A percentile compares a stretch with the other conserved stretches of the same genome.
Evolutionary conservation across 2,329 filamentous ascomycete genomes (phyloP).

Genomic region (Alternaria hordeiaustralica): DNA sequence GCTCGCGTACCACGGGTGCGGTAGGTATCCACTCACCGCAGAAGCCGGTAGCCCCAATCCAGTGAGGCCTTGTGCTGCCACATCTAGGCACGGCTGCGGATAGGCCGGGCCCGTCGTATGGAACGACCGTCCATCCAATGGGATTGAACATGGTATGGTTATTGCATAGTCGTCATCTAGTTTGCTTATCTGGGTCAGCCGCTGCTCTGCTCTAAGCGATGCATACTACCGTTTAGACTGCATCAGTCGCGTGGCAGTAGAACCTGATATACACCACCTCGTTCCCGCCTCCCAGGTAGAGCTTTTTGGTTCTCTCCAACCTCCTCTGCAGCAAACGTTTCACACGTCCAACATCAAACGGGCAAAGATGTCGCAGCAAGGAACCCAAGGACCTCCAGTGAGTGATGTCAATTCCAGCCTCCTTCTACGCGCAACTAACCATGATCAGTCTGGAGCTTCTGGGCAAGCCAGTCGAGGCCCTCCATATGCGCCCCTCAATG

Average conservation of each 20-base stretch:
- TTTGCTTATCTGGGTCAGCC: slow-evolving; percentile 23
- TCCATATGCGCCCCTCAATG: slow-evolving; percentile 39
- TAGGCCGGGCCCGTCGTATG: slow-evolving; percentile 9
- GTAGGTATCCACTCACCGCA: slow-evolving; percentile 4
- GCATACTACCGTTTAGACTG: slow-evolving; percentile 23
- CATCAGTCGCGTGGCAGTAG: slow-evolving; percentile 13
- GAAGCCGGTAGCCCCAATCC: slow-evolving; percentile 21
- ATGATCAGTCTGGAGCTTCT: slow-evolving; percentile 13
- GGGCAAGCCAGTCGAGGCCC: slow-evolving; percentile 16
- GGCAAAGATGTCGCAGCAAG: slow-evolving; percentile 17
- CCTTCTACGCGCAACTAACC: slow-evolving; percentile 1
- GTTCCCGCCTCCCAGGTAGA: slow-evolving; percentile 4
- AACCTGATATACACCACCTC: slow-evolving; percentile 30
- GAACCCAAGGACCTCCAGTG: slow-evolving; percentile 11
- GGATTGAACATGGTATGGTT: slow-evolving; percentile 19
- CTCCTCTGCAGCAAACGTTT: slow-evolving; percentile 6
- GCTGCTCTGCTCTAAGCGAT: slow-evolving; percentile 21
- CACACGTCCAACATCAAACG: background rate
- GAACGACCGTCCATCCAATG: slow-evolving; percentile 19
- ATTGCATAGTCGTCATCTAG: slow-evolving; percentile 31
- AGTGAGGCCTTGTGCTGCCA: slow-evolving; percentile 16
- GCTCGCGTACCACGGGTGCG: background rate
- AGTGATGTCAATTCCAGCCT: slow-evolving; percentile 1
- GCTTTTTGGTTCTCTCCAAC: slow-evolving; percentile 15
- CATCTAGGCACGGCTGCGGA: slow-evolving; percentile 11